These are phyloP conservation scores for Lupinus albus DNA, from an alignment of 306 rosid genomes.

Conservation along the genomic window DNA sequence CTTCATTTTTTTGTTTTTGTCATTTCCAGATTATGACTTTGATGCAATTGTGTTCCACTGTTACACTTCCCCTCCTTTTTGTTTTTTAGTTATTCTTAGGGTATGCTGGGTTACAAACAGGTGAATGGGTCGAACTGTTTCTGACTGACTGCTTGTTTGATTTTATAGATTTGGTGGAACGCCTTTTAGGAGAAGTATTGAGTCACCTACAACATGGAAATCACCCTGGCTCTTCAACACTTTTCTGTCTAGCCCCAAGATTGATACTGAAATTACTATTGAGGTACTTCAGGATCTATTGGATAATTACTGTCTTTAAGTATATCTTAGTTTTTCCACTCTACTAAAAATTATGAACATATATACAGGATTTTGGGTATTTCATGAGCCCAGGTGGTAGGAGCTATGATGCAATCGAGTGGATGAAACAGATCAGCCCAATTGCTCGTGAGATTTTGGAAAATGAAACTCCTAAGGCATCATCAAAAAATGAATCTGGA, in stretches of 20 bases:
- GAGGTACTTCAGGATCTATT: constrained; percentile 64
- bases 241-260: constrained; percentile 69
- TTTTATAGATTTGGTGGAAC: constrained; percentile 73
- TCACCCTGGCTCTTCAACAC: constrained; percentile 91
- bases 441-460: constrained; percentile 75
- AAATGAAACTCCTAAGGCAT: constrained; percentile 68
- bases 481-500: constrained; percentile 39
- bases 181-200: constrained; percentile 86
- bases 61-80: background rate
- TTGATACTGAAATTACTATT: constrained; percentile 79
- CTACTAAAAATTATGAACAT: constrained; percentile 15
- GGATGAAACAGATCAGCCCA: constrained; percentile 86
- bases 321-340: constrained; percentile 5
- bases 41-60: constrained; percentile 2
- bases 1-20: background rate
- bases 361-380: constrained; percentile 80
- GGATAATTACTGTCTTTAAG: background rate
- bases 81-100: background rate
- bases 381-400: constrained; percentile 81
- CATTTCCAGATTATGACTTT: background rate
- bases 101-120: too few species aligned
- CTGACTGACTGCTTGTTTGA: constrained; percentile 42
- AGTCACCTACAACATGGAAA: constrained; percentile 96
- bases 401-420: constrained; percentile 89
- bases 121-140: background rate